A percentile compares a stretch with the other conserved stretches of the same genome.
Evolutionary conservation across 495 filamentous ascomycete species (phyloP).

Genomic region (Talaromyces adpressus): DNA sequence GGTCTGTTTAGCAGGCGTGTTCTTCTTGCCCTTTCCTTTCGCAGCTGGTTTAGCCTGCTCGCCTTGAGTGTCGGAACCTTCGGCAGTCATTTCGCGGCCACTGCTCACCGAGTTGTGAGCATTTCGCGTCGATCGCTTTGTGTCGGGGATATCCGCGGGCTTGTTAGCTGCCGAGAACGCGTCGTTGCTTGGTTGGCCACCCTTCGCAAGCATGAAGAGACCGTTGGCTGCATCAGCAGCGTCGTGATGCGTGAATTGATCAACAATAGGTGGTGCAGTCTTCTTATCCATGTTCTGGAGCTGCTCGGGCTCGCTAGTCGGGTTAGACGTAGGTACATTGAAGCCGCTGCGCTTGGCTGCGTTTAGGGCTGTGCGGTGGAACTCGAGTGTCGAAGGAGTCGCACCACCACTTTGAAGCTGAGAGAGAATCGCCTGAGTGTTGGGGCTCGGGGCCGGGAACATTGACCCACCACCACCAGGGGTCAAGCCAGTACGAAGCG

Average conservation of each 20-base stretch:
- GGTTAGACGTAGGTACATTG: slow-evolving; percentile 44
- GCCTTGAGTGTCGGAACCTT: slow-evolving; percentile 64
- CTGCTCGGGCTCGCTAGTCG: slow-evolving; percentile 41
- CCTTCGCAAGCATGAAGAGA: slow-evolving; percentile 80
- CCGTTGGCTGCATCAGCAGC: slow-evolving; percentile 93
- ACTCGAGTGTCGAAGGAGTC: slow-evolving; percentile 87
- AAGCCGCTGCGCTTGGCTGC: slow-evolving; percentile 57
- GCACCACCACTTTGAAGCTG: slow-evolving; percentile 72
- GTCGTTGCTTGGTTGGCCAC: slow-evolving; percentile 43
- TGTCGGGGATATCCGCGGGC: slow-evolving; percentile 20
- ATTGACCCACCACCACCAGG: slow-evolving; percentile 95
- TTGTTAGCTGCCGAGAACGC: slow-evolving; percentile 46
- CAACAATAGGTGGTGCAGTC: slow-evolving; percentile 34
- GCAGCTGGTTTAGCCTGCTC: slow-evolving; percentile 57
- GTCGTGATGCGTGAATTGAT: slow-evolving; percentile 76
- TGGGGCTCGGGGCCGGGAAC: slow-evolving; percentile 90
- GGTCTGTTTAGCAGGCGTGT: slow-evolving; percentile 35
- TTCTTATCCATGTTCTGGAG: slow-evolving; percentile 45
- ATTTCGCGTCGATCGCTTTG: slow-evolving; percentile 21
- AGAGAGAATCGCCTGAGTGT: slow-evolving; percentile 71
- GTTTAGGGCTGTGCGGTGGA: slow-evolving; percentile 85
- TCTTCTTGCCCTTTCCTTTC: slow-evolving; percentile 67
- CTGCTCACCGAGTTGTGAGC: slow-evolving; percentile 19
- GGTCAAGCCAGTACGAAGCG: slow-evolving; percentile 82
- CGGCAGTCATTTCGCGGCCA: slow-evolving; percentile 57